Evolutionary conservation across 495 filamentous ascomycete genomes (phyloP).

Genomic region (Penicillium macrosclerotiorum): DNA sequence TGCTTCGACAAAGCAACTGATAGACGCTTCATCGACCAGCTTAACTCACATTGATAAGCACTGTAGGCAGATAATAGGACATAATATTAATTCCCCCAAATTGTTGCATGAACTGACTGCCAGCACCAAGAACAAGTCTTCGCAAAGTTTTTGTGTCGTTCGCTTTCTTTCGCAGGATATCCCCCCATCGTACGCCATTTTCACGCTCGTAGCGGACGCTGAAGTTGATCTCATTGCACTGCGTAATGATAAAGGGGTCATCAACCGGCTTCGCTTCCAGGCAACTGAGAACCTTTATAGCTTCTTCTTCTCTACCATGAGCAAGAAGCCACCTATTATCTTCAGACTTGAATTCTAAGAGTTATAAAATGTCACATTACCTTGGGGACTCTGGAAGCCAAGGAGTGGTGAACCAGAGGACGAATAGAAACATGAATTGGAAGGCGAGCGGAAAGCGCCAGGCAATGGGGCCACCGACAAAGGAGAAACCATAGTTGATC

Average conservation of each 20-base stretch:
- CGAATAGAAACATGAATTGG: constrained; percentile 52
- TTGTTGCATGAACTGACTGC: constrained; percentile 56
- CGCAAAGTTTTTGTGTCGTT: constrained; percentile 46
- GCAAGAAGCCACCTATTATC: constrained; percentile 44
- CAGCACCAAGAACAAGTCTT: constrained; percentile 47
- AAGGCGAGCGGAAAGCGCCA: constrained; percentile 54
- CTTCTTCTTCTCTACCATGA: constrained; percentile 42
- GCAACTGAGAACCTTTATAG: constrained; percentile 47
- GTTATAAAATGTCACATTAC: constrained; percentile 10
- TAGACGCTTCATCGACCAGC: too few relatives aligned
- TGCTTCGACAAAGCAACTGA: too few relatives aligned
- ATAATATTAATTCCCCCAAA: constrained; percentile 49
- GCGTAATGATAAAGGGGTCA: constrained; percentile 46
- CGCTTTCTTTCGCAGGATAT: constrained; percentile 38
- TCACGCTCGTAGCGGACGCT: constrained; percentile 48
- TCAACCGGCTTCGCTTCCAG: constrained; percentile 44
- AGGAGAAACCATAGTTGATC: constrained; percentile 57
- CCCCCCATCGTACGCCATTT: constrained; percentile 45
- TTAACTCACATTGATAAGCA: constrained; percentile 50
- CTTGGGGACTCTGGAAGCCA: constrained; percentile 57
- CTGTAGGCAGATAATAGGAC: constrained; percentile 47
- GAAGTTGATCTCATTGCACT: constrained; percentile 48
- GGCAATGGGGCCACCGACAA: constrained; percentile 38
- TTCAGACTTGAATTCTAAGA: background rate
- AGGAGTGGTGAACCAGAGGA: constrained; percentile 46